phyloP scores from a whole-genome alignment of 2,329 filamentous ascomycete genomes.

The Metarhizium rileyi region DNA sequence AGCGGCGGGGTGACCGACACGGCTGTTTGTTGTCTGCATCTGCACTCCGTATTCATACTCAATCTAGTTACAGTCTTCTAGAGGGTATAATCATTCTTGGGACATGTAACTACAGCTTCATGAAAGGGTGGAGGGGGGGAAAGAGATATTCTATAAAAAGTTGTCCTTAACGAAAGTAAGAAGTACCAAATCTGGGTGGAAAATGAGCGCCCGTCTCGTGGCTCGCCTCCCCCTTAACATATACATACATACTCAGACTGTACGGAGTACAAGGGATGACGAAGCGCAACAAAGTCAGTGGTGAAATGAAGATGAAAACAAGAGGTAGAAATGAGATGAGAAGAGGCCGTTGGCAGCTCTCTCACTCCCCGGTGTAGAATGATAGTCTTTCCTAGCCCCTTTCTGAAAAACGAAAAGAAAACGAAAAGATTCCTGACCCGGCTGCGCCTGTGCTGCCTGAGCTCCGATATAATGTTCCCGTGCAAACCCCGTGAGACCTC shows the following conservation, averaged over 20 bases:
- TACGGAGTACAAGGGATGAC: background rate
- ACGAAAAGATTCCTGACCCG: background rate
- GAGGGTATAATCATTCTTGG: background rate
- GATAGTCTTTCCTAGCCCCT: background rate
- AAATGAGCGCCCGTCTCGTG: background rate
- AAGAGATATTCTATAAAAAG: background rate
- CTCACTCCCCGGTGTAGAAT: background rate
- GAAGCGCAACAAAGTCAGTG: background rate
- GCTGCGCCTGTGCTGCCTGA: slow-evolving; percentile 4
- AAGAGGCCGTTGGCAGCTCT: background rate
- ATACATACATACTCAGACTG: too few relatives aligned
- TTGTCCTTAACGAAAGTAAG: background rate
- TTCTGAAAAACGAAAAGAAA: background rate
- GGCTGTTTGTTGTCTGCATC: too few relatives aligned
- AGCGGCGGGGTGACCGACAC: too few relatives aligned
- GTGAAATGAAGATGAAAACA: background rate
- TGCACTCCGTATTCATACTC: background rate
- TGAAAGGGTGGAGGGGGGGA: background rate
- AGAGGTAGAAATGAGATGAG: background rate
- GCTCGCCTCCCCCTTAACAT: background rate
- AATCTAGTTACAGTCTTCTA: background rate
- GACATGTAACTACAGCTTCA: background rate
- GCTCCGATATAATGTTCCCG: background rate
- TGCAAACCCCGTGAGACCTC: background rate
- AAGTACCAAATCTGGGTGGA: background rate